A percentile compares a stretch with the other conserved stretches of the same genome.
Evolutionary conservation across 331 rosid species (phyloP).

Genomic region (Phaseolus coccineus): DNA sequence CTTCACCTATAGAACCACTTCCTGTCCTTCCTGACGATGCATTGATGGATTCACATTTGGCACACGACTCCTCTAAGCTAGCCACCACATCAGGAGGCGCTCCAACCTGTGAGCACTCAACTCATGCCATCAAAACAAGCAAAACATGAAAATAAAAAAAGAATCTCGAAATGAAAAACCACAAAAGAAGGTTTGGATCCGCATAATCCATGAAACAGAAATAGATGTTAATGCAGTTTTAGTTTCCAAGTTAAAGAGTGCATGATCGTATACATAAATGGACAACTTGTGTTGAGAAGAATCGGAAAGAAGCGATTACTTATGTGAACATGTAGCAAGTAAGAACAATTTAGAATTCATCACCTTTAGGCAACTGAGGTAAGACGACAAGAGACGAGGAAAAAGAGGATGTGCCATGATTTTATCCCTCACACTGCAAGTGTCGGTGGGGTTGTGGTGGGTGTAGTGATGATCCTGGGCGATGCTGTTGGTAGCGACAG

Average conservation of each 20-base stretch:
- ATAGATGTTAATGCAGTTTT: neutral
- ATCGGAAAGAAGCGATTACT: neutral
- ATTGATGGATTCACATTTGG: conserved; percentile 48
- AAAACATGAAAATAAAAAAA: conserved; percentile 15
- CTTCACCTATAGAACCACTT: conserved; percentile 70
- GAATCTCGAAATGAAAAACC: conserved; percentile 10
- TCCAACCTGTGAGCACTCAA: conserved; percentile 66
- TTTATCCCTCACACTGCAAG: conserved; percentile 66
- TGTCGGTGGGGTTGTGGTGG: conserved; percentile 29
- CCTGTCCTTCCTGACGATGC: conserved; percentile 37
- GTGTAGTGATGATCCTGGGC: conserved; percentile 33
- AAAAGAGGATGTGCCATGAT: conserved; percentile 98
- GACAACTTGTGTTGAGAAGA: neutral
- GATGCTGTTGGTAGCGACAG: conserved; percentile 20
- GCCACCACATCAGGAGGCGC: conserved; percentile 95
- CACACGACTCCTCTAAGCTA: conserved; percentile 78
- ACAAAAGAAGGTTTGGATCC: neutral
- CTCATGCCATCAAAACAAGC: conserved; percentile 10
- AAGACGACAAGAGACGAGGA: conserved; percentile 89
- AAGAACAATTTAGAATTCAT: neutral
- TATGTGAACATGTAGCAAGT: neutral
- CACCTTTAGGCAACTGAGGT: conserved; percentile 93
- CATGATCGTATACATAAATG: neutral
- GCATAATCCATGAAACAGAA: neutral
- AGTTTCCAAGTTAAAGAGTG: neutral